phyloP scores from a whole-genome alignment of 2,329 filamentous ascomycete genomes.

The Penicillium sp. region DNA sequence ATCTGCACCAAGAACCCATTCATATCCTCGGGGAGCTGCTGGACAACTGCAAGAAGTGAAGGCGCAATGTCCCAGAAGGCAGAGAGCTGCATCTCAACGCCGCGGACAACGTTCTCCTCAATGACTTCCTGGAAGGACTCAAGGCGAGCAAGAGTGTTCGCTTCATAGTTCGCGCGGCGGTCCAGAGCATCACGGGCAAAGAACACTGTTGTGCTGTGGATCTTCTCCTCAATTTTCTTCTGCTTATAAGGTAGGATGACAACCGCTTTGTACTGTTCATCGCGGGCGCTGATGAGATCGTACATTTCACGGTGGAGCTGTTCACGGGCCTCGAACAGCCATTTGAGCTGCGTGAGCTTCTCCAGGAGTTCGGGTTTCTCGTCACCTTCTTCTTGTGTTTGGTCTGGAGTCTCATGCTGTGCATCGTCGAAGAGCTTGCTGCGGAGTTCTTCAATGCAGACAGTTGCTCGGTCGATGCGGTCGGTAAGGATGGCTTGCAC shows the following conservation, averaged over 20 bases:
- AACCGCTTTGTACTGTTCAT: constrained; percentile 83
- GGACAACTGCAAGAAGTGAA: constrained; percentile 74
- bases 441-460: constrained; percentile 77
- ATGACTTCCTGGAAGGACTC: constrained; percentile 79
- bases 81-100: constrained; percentile 87
- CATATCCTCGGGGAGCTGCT: constrained; percentile 70
- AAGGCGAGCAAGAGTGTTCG: constrained; percentile 73
- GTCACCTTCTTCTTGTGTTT: constrained; percentile 92
- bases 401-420: constrained; percentile 72
- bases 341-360: constrained; percentile 92
- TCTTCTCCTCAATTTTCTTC: constrained; percentile 74
- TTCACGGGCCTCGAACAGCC: constrained; percentile 96
- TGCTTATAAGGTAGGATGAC: constrained; percentile 82
- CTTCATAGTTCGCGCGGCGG: constrained; percentile 72
- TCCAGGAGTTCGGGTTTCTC: constrained; percentile 93
- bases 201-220: constrained; percentile 78
- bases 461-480: constrained; percentile 73
- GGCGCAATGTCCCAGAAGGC: constrained; percentile 99
- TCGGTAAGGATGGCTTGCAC: constrained; percentile 79
- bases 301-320: constrained; percentile 82
- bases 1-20: constrained; percentile 74
- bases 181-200: constrained; percentile 79
- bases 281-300: constrained; percentile 81
- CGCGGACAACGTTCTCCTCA: constrained; percentile 82
- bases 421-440: constrained; percentile 74